These are phyloP conservation scores for Penicillium ucsense DNA, from an alignment of 495 filamentous ascomycete species.

Conservation along the genomic window DNA sequence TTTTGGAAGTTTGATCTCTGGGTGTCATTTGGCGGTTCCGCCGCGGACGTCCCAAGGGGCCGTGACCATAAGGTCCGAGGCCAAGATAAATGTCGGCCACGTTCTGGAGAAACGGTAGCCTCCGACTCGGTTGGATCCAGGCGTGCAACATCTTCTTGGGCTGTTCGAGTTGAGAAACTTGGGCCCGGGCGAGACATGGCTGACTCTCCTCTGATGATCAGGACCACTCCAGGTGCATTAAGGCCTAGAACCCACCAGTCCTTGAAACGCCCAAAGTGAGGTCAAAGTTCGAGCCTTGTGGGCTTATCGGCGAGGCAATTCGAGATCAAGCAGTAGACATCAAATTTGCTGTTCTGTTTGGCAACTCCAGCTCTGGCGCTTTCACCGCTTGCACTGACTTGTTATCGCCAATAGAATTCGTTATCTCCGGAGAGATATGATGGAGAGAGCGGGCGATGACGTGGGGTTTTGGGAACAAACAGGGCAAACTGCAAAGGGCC, in stretches of 20 bases:
- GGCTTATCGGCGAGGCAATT: background rate
- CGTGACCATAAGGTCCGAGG: slow-evolving; percentile 14
- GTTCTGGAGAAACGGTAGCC: slow-evolving; percentile 12
- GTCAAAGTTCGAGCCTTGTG: no score
- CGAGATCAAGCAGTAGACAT: background rate
- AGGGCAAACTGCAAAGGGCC: slow-evolving; percentile 18
- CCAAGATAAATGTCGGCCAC: slow-evolving; percentile 14
- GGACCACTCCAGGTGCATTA: slow-evolving; percentile 10
- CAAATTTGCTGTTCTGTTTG: background rate
- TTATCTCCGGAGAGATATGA: no score
- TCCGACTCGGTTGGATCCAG: slow-evolving; percentile 32
- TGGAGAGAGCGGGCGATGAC: slow-evolving; percentile 7
- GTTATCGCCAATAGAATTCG: slow-evolving; percentile 1
- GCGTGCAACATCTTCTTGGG: slow-evolving; percentile 45
- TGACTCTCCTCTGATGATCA: slow-evolving; percentile 13
- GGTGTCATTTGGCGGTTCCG: slow-evolving; percentile 9
- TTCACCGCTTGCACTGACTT: slow-evolving; percentile 10
- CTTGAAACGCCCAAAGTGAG: background rate
- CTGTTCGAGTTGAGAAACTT: slow-evolving; percentile 44
- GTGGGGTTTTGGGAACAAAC: slow-evolving; percentile 19
- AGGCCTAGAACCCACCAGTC: background rate
- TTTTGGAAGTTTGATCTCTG: slow-evolving; percentile 14
- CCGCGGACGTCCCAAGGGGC: slow-evolving; percentile 24
- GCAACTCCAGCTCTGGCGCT: background rate
- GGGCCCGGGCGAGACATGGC: slow-evolving; percentile 34